phyloP scores from a whole-genome alignment of 768 basidiomycete species.

The Lactarius vividus region DNA sequence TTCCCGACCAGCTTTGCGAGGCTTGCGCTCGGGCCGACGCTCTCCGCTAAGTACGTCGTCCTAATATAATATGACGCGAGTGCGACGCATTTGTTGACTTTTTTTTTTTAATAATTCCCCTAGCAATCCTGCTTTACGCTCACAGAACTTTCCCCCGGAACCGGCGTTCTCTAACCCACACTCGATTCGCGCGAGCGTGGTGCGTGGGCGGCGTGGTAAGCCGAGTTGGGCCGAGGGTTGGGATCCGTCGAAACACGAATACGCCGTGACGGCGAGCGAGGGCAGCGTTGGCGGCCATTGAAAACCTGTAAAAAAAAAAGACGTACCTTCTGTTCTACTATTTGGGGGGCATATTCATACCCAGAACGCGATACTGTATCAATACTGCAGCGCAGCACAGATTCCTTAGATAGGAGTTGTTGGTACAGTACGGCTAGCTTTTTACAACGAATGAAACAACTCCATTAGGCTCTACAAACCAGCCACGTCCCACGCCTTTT shows the following conservation, averaged over 20 bases:
- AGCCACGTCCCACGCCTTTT: not conserved
- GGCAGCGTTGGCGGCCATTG: constrained; percentile 31
- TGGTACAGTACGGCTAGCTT: not conserved
- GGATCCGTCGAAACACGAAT: constrained; percentile 43
- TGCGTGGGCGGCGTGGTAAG: constrained; percentile 29
- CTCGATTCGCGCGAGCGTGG: constrained; percentile 28
- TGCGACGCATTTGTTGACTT: not conserved
- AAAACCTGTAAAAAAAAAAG: too few relatives aligned
- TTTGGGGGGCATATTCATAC: not conserved
- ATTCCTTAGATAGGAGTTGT: too few relatives aligned
- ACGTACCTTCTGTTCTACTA: constrained; percentile 1
- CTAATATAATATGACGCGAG: not conserved
- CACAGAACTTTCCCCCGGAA: constrained; percentile 32
- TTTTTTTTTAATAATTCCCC: too few relatives aligned
- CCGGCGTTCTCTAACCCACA: constrained; percentile 33
- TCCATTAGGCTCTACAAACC: not conserved
- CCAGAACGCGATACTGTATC: not conserved
- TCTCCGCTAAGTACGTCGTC: constrained; percentile 48
- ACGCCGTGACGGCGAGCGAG: constrained; percentile 43
- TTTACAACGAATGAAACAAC: not conserved
- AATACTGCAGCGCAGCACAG: not conserved
- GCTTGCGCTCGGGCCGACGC: constrained; percentile 61
- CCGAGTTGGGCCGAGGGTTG: constrained; percentile 42
- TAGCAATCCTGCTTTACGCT: constrained; percentile 33
- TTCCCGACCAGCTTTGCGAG: constrained; percentile 82